A percentile compares a stretch with the other conserved stretches of the same genome.
Evolutionary conservation across 805 yeast genomes (phyloP).

Genomic region (Candida berthetii): DNA sequence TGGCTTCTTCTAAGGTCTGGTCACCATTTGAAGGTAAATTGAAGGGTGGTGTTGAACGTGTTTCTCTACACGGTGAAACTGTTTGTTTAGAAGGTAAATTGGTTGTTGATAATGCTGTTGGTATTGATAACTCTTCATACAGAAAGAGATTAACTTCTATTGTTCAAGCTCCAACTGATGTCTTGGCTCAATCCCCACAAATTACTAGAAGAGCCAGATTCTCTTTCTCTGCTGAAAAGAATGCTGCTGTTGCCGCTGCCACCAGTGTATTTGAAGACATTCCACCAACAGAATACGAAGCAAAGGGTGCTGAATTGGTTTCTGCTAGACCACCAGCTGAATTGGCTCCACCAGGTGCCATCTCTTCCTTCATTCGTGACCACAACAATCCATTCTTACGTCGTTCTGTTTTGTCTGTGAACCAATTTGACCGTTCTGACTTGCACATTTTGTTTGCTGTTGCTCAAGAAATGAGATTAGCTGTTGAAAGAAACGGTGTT

Average conservation of each 20-base stretch:
- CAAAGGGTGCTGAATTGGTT: slow-evolving; percentile 64
- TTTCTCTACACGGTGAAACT: slow-evolving; percentile 69
- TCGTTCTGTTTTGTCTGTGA: slow-evolving; percentile 82
- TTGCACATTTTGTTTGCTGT: slow-evolving; percentile 90
- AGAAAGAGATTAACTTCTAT: slow-evolving; percentile 21
- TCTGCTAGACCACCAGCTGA: slow-evolving; percentile 69
- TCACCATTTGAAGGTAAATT: slow-evolving; percentile 54
- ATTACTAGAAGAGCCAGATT: slow-evolving; percentile 35
- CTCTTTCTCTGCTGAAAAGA: slow-evolving; percentile 37
- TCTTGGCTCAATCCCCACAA: slow-evolving; percentile 31
- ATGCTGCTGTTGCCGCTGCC: slow-evolving; percentile 17
- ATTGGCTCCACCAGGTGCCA: slow-evolving; percentile 71
- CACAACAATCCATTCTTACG: slow-evolving; percentile 86
- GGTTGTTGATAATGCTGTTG: slow-evolving; percentile 52
- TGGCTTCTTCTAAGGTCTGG: slow-evolving; percentile 36
- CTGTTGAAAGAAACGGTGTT: slow-evolving; percentile 95
- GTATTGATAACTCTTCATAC: slow-evolving; percentile 31
- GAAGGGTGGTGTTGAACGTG: slow-evolving; percentile 86
- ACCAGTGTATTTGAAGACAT: slow-evolving; percentile 12
- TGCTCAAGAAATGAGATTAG: slow-evolving; percentile 96
- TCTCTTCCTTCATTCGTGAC: slow-evolving; percentile 67
- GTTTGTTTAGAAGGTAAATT: slow-evolving; percentile 81
- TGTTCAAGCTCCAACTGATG: slow-evolving; percentile 17
- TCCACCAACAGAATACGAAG: slow-evolving; percentile 33
- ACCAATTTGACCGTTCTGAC: slow-evolving; percentile 81